Conservation (phyloP, 1,139 yeast species). For the Yamadazyma dendronema region DNA sequence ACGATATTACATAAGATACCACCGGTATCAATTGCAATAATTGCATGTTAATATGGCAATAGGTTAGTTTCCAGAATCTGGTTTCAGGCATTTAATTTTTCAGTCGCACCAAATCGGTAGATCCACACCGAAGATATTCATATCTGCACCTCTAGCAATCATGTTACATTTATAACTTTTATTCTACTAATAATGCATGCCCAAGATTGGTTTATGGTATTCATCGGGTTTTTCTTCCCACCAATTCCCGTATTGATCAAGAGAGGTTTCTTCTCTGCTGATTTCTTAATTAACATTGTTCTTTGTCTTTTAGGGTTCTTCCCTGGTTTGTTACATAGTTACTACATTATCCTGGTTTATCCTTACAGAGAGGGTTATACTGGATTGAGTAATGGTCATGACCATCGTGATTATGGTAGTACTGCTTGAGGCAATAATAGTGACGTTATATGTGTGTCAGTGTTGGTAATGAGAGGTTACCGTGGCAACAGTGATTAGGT, state of each 20-base stretch:
- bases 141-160: neutral
- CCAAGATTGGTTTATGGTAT: slow-evolving; percentile 75
- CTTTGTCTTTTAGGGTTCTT: slow-evolving; percentile 75
- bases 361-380: slow-evolving; percentile 44
- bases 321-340: slow-evolving; percentile 73
- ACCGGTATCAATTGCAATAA: neutral
- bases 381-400: slow-evolving; percentile 30
- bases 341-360: slow-evolving; percentile 57
- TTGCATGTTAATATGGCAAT: too few relatives aligned
- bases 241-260: slow-evolving; percentile 81
- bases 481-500: neutral
- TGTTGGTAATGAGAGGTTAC: neutral
- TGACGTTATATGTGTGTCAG: neutral
- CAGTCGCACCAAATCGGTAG: too few relatives aligned
- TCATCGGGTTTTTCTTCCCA: slow-evolving; percentile 78
- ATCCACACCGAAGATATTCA: too few relatives aligned
- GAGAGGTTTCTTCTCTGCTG: slow-evolving; percentile 70
- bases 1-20: neutral
- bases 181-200: slow-evolving; percentile 51
- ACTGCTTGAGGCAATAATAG: slow-evolving; percentile 7
- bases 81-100: too few relatives aligned
- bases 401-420: slow-evolving; percentile 31
- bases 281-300: slow-evolving; percentile 70
- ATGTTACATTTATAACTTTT: neutral
- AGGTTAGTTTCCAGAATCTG: too few relatives aligned